Conservation (phyloP, 192 early-diverging fungal species). For the Podila clonocystis region DNA sequence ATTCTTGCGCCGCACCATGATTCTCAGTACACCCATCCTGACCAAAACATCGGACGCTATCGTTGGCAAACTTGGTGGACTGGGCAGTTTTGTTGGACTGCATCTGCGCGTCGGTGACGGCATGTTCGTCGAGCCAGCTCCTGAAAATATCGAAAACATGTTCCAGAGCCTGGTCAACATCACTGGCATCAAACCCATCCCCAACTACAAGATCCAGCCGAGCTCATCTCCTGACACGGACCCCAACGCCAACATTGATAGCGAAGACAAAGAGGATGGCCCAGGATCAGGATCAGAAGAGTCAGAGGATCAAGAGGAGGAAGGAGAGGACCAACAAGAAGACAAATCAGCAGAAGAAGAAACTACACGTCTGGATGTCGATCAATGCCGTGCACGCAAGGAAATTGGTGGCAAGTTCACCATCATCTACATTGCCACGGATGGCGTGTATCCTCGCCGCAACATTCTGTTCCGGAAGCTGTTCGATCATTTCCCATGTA, state of each 20-base stretch:
- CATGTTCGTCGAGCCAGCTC: constrained; percentile 54
- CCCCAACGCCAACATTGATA: neutral
- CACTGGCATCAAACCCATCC: constrained; percentile 31
- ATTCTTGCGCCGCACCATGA: constrained; percentile 56
- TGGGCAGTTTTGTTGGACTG: constrained; percentile 56
- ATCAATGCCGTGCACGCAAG: constrained; percentile 11
- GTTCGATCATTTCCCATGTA: constrained; percentile 61
- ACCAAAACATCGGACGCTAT: constrained; percentile 54
- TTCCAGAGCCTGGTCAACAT: constrained; percentile 54
- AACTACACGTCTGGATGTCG: constrained; percentile 7
- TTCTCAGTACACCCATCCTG: constrained; percentile 58
- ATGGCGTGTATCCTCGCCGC: constrained; percentile 44
- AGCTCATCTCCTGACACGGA: neutral
- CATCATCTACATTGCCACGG: constrained; percentile 53
- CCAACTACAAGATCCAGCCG: constrained; percentile 11
- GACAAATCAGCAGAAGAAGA: neutral
- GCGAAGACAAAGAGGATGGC: neutral
- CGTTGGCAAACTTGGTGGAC: constrained; percentile 58
- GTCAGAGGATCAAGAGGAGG: neutral
- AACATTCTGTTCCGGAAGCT: constrained; percentile 52
- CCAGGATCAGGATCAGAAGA: neutral
- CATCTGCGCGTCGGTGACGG: constrained; percentile 66
- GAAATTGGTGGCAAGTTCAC: constrained; percentile 24
- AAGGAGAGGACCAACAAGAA: neutral
- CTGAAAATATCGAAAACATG: constrained; percentile 60